Conservation (phyloP, 192 early-diverging fungal genomes). For the Podila minutissima region DNA sequence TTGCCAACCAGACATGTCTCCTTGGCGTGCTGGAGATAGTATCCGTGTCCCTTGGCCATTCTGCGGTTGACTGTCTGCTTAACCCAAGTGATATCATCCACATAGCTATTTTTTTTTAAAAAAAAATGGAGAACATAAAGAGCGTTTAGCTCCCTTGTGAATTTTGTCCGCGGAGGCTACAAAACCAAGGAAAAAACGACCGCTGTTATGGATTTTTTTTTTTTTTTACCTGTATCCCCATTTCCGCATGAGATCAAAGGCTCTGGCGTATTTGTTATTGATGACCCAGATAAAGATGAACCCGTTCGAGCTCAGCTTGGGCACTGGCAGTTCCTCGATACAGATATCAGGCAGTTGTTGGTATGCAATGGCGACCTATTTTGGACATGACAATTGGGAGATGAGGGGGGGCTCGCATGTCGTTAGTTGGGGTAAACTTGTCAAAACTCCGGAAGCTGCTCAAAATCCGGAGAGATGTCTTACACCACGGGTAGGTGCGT, state of each 20-base stretch:
- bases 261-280: conserved; percentile 97
- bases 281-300: conserved; percentile 99
- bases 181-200: not conserved
- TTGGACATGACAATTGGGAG: not conserved
- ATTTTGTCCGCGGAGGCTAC: not conserved
- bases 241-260: conserved; percentile 93
- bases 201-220: not conserved
- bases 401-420: too few relatives aligned
- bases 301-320: conserved; percentile 84
- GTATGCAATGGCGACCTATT: conserved; percentile 88
- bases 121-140: not conserved
- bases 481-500: conserved; percentile 92
- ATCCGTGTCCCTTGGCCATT: conserved; percentile 98
- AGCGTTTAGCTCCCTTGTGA: too few relatives aligned
- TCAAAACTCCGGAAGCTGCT: not conserved
- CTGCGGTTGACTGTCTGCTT: conserved; percentile 96
- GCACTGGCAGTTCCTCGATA: conserved; percentile 91
- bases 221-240: conserved; percentile 89
- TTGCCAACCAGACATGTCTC: conserved; percentile 97
- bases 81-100: conserved; percentile 97
- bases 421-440: too few relatives aligned
- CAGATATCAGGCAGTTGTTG: conserved; percentile 95
- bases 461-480: not conserved
- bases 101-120: conserved; percentile 60
- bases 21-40: conserved; percentile 97